Evolutionary conservation across 2,329 filamentous ascomycete genomes (phyloP).

Genomic region (Cladosporium phlei): DNA sequence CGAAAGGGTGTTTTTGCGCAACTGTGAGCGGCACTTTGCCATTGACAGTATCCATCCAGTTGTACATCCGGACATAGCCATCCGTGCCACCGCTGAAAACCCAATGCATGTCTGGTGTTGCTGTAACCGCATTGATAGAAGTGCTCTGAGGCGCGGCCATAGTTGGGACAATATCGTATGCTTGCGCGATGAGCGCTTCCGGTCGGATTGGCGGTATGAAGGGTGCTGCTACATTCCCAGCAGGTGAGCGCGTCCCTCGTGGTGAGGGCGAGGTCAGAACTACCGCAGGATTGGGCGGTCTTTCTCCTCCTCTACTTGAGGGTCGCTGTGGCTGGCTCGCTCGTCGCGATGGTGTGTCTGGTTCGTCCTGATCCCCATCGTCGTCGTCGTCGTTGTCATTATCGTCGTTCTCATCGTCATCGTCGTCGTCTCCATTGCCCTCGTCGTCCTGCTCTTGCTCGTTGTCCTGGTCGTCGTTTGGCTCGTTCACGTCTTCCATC

Average conservation of each 20-base stretch:
- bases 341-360: slow-evolving; percentile 41
- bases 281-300: slow-evolving; percentile 40
- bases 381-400: slow-evolving; percentile 28
- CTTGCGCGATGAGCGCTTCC: slow-evolving; percentile 71
- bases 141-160: slow-evolving; percentile 95
- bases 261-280: slow-evolving; percentile 46
- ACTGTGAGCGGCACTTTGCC: slow-evolving; percentile 90
- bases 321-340: slow-evolving; percentile 17
- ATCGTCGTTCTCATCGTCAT: slow-evolving; percentile 38
- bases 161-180: slow-evolving; percentile 94
- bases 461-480: slow-evolving; percentile 33
- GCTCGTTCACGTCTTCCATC: slow-evolving; percentile 39
- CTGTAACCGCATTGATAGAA: slow-evolving; percentile 85
- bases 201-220: slow-evolving; percentile 52
- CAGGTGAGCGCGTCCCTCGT: slow-evolving; percentile 33
- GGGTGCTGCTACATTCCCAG: slow-evolving; percentile 23
- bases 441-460: slow-evolving; percentile 34
- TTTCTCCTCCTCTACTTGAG: slow-evolving; percentile 5
- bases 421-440: slow-evolving; percentile 35
- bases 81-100: slow-evolving; percentile 92
- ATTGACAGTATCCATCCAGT: slow-evolving; percentile 91
- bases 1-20: slow-evolving; percentile 91
- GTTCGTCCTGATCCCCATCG: slow-evolving; percentile 39
- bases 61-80: slow-evolving; percentile 94
- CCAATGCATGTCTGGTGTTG: slow-evolving; percentile 90